These are phyloP conservation scores for Aspergillus amoenus DNA, from an alignment of 2,329 filamentous ascomycete genomes.

Conservation along the genomic window DNA sequence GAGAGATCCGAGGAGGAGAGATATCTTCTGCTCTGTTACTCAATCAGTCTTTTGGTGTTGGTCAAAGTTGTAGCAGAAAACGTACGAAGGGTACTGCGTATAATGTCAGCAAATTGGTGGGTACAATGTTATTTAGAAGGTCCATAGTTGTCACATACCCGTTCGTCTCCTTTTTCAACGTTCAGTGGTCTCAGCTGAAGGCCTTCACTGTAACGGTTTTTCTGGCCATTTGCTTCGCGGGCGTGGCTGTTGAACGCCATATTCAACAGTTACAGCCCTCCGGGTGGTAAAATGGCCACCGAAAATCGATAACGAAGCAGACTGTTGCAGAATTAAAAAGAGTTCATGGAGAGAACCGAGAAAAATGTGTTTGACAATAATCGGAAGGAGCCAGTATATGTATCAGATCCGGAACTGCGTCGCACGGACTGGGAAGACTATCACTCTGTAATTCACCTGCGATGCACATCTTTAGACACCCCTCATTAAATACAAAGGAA, in stretches of 20 bases:
- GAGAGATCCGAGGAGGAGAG: slow-evolving; percentile 31
- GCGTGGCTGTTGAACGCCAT: slow-evolving; percentile 23
- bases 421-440: slow-evolving; percentile 10
- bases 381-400: slow-evolving; percentile 12
- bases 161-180: slow-evolving; percentile 31
- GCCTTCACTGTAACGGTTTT: slow-evolving; percentile 21
- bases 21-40: slow-evolving; percentile 27
- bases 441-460: slow-evolving; percentile 7
- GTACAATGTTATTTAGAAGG: background rate
- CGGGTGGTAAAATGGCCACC: background rate
- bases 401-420: slow-evolving; percentile 18
- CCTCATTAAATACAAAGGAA: background rate
- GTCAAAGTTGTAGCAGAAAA: slow-evolving; percentile 3
- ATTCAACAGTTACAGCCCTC: background rate
- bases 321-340: background rate
- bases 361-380: background rate
- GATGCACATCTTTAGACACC: slow-evolving; percentile 8
- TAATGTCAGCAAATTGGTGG: slow-evolving; percentile 10
- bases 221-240: slow-evolving; percentile 2
- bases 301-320: background rate
- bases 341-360: background rate
- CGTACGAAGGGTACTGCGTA: slow-evolving; percentile 20
- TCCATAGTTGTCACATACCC: slow-evolving; percentile 30
- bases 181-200: slow-evolving; percentile 30
- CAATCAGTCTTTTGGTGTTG: slow-evolving; percentile 5